phyloP scores from a whole-genome alignment of 208 protist genomes.

The Trichomonas vaginalis region DNA sequence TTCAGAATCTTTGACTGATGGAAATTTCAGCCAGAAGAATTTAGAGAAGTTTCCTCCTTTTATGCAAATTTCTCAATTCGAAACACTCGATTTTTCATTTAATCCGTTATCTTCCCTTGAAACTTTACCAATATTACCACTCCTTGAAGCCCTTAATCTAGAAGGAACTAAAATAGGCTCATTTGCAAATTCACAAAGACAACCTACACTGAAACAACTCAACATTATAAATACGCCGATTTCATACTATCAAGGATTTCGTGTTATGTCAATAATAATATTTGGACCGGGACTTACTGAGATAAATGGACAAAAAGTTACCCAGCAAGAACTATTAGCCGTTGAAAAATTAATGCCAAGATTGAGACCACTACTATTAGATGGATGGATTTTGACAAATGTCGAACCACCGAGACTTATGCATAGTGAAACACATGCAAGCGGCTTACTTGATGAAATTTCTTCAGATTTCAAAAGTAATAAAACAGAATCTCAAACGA shows the following conservation, averaged over 20 bases:
- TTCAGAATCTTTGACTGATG: not conserved
- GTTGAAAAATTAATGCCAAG: not conserved
- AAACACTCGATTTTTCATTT: not conserved
- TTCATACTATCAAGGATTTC: not conserved
- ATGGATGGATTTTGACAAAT: not conserved
- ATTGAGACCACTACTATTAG: not conserved
- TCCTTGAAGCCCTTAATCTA: not conserved
- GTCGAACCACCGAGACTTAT: not conserved
- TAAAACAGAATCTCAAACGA: not conserved
- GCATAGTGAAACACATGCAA: not conserved
- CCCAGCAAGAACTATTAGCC: not conserved
- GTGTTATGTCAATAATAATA: not conserved
- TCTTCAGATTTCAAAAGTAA: not conserved
- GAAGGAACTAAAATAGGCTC: not conserved
- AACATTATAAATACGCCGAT: not conserved
- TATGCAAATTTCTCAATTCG: not conserved
- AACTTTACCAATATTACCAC: not conserved
- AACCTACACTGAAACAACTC: not conserved
- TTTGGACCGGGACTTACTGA: not conserved
- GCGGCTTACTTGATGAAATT: not conserved
- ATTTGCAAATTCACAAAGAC: not conserved
- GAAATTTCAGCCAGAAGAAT: not conserved
- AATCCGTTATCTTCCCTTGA: not conserved
- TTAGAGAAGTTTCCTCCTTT: not conserved
- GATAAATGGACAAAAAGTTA: not conserved